Evolutionary conservation across 2,329 filamentous ascomycete genomes (phyloP).

Genomic region (Diplodia sapinea): DNA sequence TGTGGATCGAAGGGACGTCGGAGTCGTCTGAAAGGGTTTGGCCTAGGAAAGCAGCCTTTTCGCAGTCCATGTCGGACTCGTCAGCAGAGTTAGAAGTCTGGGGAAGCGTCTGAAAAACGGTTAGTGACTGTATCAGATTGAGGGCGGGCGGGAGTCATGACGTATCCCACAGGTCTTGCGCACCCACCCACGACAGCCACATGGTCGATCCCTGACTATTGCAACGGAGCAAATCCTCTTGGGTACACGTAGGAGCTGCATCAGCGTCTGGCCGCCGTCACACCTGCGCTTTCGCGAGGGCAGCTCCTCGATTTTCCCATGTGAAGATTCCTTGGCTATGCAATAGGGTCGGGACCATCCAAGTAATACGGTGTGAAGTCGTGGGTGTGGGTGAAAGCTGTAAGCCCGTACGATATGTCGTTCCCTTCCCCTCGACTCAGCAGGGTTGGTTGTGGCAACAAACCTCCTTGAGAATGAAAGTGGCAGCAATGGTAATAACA

Average conservation of each 20-base stretch:
- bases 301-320: not conserved
- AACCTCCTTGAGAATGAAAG: constrained; percentile 51
- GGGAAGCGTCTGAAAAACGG: constrained; percentile 10
- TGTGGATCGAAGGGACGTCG: constrained; percentile 45
- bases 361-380: not conserved
- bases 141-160: constrained; percentile 1
- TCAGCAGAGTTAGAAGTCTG: constrained; percentile 9
- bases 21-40: constrained; percentile 45
- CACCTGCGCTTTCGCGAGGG: not conserved
- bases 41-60: constrained; percentile 55
- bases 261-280: not conserved
- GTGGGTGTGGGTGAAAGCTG: not conserved
- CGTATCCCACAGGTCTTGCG: constrained; percentile 7
- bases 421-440: not conserved
- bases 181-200: not conserved
- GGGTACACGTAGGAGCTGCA: not conserved
- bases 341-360: not conserved
- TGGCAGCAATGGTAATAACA: constrained; percentile 49
- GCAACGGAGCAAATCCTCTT: not conserved
- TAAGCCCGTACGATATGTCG: not conserved
- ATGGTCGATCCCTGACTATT: not conserved
- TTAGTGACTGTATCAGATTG: constrained; percentile 32
- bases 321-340: not conserved
- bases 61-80: constrained; percentile 46
- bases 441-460: constrained; percentile 7